A percentile compares a stretch with the other conserved stretches of the same genome.
Conservation (phyloP, 176 grass and related monocot genomes). For the Juncus effusus region DNA sequence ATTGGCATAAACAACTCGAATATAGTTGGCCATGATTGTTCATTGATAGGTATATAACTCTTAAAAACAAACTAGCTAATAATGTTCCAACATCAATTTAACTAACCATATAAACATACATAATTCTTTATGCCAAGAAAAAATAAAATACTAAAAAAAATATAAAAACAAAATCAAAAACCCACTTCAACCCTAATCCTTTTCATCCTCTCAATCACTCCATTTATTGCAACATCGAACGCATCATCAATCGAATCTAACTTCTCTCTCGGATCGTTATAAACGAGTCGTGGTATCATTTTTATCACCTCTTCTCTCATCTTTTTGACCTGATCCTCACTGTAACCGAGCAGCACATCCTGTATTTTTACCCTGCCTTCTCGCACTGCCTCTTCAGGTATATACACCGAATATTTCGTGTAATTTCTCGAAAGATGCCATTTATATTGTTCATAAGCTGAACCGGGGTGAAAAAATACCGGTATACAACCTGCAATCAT, state of each 20-base stretch:
- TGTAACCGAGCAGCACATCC: constrained; percentile 50
- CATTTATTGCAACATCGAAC: constrained; percentile 51
- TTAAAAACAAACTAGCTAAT: too few relatives aligned
- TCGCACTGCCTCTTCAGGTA: constrained; percentile 47
- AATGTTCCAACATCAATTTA: too few relatives aligned
- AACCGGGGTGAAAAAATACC: constrained; percentile 58
- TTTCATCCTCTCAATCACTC: constrained; percentile 46
- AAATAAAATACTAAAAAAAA: background rate
- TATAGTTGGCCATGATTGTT: too few relatives aligned
- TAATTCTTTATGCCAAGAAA: background rate
- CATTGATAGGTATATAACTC: too few relatives aligned
- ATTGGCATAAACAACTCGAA: too few relatives aligned
- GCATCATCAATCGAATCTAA: constrained; percentile 59
- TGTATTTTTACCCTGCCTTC: constrained; percentile 47
- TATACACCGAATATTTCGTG: constrained; percentile 51
- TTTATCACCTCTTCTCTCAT: constrained; percentile 66
- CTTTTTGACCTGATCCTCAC: constrained; percentile 29
- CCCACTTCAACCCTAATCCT: constrained; percentile 29
- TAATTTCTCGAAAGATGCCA: constrained; percentile 63
- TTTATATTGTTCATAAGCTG: constrained; percentile 55
- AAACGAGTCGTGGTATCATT: constrained; percentile 54
- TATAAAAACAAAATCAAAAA: background rate
- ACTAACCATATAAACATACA: too few relatives aligned
- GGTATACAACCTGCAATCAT: constrained; percentile 69
- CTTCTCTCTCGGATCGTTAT: constrained; percentile 61